Evolutionary conservation across 2,329 filamentous ascomycete genomes (phyloP).

Genomic region (Akanthomyces muscarius): DNA sequence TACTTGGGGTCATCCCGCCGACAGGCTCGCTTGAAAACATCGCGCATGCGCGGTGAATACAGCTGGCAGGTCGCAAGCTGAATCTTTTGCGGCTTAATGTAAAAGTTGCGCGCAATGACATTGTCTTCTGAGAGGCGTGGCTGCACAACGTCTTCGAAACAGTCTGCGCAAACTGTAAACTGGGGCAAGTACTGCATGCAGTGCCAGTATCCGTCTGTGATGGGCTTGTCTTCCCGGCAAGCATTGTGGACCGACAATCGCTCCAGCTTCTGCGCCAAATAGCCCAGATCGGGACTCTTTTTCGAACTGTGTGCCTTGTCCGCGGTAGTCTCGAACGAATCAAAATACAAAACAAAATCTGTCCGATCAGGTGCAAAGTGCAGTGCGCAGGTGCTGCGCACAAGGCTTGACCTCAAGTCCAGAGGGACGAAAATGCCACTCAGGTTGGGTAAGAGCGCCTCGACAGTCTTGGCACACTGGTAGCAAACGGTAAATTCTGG

Average conservation of each 20-base stretch:
- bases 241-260: constrained; percentile 56
- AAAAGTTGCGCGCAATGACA: constrained; percentile 62
- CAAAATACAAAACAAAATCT: constrained; percentile 57
- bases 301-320: constrained; percentile 45
- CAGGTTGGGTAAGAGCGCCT: constrained; percentile 69
- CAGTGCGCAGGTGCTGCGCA: constrained; percentile 63
- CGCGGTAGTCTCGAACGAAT: constrained; percentile 54
- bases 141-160: constrained; percentile 75
- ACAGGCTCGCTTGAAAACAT: constrained; percentile 65
- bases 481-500: constrained; percentile 72
- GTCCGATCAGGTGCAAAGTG: constrained; percentile 51
- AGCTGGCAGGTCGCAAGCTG: constrained; percentile 65
- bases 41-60: constrained; percentile 75
- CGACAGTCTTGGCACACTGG: constrained; percentile 67
- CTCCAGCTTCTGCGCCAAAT: constrained; percentile 61
- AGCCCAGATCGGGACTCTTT: constrained; percentile 51
- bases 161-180: constrained; percentile 82
- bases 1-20: constrained; percentile 62
- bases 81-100: constrained; percentile 54
- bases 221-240: constrained; percentile 61
- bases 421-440: constrained; percentile 60
- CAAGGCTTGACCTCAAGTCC: constrained; percentile 43
- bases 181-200: constrained; percentile 70
- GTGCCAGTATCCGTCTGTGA: constrained; percentile 68
- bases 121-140: constrained; percentile 54